Conservation (phyloP, 306 rosid species). For the Oemleria cerasiformis region DNA sequence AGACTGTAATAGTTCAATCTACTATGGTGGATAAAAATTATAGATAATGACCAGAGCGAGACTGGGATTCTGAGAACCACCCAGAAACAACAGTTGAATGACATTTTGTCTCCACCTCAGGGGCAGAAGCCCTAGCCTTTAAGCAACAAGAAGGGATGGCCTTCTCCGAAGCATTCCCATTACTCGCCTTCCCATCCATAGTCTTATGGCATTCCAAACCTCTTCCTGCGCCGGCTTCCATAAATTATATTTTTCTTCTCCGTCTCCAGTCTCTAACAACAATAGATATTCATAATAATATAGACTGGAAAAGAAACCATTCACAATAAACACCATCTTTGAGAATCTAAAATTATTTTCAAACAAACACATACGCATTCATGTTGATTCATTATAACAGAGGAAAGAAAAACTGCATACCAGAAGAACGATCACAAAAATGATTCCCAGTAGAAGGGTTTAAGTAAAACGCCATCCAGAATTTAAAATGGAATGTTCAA, state of each 20-base stretch:
- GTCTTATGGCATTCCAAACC: slow-evolving; percentile 97
- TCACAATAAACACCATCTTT: slow-evolving; percentile 7
- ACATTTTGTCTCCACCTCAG: slow-evolving; percentile 73
- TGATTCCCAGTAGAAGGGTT: slow-evolving; percentile 17
- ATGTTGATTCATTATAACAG: background rate
- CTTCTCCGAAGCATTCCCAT: slow-evolving; percentile 47
- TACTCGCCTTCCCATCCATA: slow-evolving; percentile 98
- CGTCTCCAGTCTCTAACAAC: slow-evolving; percentile 80
- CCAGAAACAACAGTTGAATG: slow-evolving; percentile 99
- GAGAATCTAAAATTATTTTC: background rate
- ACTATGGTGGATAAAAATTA: slow-evolving; percentile 15
- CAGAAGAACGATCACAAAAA: slow-evolving; percentile 16
- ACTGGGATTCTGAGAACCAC: slow-evolving; percentile 88
- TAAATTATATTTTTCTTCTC: slow-evolving; percentile 64
- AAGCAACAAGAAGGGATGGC: slow-evolving; percentile 86
- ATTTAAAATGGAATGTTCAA: slow-evolving; percentile 11
- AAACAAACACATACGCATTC: background rate
- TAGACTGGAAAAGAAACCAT: background rate
- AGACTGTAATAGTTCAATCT: background rate
- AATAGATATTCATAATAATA: slow-evolving; percentile 17
- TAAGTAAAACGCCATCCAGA: slow-evolving; percentile 11
- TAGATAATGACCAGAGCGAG: slow-evolving; percentile 71
- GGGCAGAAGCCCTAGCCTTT: slow-evolving; percentile 72
- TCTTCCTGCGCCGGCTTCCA: slow-evolving; percentile 93
- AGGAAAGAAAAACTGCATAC: background rate